Evolutionary conservation across 768 basidiomycete species (phyloP).

Genomic region (Russula abietina): DNA sequence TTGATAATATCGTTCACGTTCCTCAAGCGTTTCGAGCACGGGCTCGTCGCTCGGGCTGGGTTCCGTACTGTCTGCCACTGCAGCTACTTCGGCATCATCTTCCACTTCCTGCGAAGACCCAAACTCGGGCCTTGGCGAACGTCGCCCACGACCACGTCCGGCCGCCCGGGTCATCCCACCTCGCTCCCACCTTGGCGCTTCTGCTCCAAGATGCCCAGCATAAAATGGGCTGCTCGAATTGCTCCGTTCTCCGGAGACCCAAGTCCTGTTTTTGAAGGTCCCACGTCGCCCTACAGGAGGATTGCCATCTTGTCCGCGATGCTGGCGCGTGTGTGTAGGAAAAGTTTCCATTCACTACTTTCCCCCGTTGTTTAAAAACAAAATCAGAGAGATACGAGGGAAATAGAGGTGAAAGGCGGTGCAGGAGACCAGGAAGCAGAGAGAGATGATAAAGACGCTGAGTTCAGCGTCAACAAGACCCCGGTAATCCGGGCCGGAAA

Average conservation of each 20-base stretch:
- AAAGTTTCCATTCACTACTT: constrained; percentile 15
- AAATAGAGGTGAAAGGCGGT: not conserved
- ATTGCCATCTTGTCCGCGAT: constrained; percentile 15
- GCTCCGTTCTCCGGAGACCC: constrained; percentile 19
- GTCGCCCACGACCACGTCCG: constrained; percentile 37
- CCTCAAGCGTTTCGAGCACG: constrained; percentile 52
- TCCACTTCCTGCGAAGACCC: constrained; percentile 12
- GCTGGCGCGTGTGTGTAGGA: constrained; percentile 2
- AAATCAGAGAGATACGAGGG: no score
- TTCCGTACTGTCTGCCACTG: constrained; percentile 30
- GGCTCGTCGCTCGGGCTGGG: constrained; percentile 35
- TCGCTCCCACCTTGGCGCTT: constrained; percentile 57
- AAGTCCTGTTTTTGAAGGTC: constrained; percentile 23
- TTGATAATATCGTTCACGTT: constrained; percentile 63
- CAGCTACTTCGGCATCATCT: constrained; percentile 34
- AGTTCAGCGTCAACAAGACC: no score
- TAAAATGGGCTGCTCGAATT: constrained; percentile 12
- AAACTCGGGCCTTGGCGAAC: constrained; percentile 31
- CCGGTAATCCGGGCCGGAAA: no score
- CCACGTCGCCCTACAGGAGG: constrained; percentile 11
- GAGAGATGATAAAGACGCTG: no score
- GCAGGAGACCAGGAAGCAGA: no score
- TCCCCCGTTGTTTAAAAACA: no score
- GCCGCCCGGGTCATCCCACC: constrained; percentile 45
- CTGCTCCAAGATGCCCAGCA: constrained; percentile 28